phyloP scores from a whole-genome alignment of 2,329 filamentous ascomycete genomes.

The Trichoderma brevicompactum region DNA sequence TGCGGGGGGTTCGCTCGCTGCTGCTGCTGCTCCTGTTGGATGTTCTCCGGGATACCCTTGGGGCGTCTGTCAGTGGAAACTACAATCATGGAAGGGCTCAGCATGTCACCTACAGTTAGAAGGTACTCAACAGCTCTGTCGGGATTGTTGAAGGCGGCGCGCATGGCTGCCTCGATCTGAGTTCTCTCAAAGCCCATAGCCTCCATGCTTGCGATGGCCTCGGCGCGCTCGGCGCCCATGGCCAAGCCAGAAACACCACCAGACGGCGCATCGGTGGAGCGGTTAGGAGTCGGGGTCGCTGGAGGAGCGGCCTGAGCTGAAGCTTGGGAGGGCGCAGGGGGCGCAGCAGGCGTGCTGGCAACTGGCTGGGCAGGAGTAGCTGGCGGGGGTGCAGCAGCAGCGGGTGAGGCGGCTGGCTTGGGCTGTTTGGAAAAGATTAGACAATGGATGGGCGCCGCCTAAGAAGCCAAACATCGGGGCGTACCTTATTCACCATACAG shows the following conservation, averaged over 20 bases:
- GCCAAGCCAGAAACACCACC: constrained; percentile 75
- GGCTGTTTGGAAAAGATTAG: constrained; percentile 39
- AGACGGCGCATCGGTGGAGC: constrained; percentile 45
- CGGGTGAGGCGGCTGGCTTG: constrained; percentile 57
- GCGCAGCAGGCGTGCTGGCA: constrained; percentile 65
- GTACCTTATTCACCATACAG: constrained; percentile 96
- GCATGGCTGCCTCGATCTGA: constrained; percentile 92
- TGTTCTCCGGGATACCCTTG: constrained; percentile 87
- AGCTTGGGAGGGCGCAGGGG: constrained; percentile 47
- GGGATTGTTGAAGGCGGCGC: constrained; percentile 94
- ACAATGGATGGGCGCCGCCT: neutral
- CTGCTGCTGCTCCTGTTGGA: constrained; percentile 70
- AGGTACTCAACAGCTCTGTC: constrained; percentile 97
- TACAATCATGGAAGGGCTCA: neutral
- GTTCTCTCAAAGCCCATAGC: constrained; percentile 91
- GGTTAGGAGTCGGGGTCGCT: constrained; percentile 60
- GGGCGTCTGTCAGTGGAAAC: constrained; percentile 22
- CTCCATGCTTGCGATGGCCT: constrained; percentile 90
- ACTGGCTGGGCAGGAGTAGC: constrained; percentile 60
- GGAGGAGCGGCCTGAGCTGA: constrained; percentile 56
- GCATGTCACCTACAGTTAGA: constrained; percentile 67
- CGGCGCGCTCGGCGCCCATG: constrained; percentile 79
- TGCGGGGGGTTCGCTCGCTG: constrained; percentile 45
- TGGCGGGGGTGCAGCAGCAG: constrained; percentile 60
- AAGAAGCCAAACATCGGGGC: constrained; percentile 27